Evolutionary conservation across 2,329 filamentous ascomycete genomes (phyloP), one percentile per base, ranked within the genome.

Genomic region (Zymoseptoria brevis): DNA sequence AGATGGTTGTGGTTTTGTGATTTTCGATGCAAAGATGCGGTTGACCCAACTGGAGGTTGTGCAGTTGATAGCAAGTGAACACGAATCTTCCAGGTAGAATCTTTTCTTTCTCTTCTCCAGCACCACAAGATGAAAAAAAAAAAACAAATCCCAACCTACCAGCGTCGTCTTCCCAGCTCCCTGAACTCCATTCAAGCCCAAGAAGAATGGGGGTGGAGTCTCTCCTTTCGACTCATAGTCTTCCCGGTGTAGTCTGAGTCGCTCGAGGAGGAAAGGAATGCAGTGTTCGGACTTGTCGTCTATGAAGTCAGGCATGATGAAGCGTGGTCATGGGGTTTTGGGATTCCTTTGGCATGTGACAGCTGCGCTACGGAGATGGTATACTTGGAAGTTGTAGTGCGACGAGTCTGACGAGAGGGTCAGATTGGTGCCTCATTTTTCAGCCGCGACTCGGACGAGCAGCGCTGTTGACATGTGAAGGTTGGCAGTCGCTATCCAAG

Each of bases 161-260:
- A 96, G 82, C 11, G 92, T 95, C 3, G 92, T 95, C 78, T 97
- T 96, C 66, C 93, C 93, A 45, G 89, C 87, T 61, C 93, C 93
- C 76, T 96, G 93, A 26, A 96, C 85, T 61, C 92, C 93, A 68
- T 95, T 96, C 68, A 97, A 82, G 53, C 91, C 93, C 63, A 96
- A 81, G 72, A 96, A 84, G 74, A 96, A 89, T 26, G 91, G 90
- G 19, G 81, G 81, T 55, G 76, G 70, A 21, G 65, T 56, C 59
- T 71, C 62, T 48, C 69, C 70, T 48, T 68, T 62, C 19, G 67
- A 67, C 63, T 75, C 71, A 62, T 74, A 75, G 19, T 72, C 68
- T 54, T 71, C 58, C 49, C 76, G 76, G 71, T 87, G 82, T 41
- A 72, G 63, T 60, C 78, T 71, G 58, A 90, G 77, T 52, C 80